Conservation (phyloP, 164 flowering plant genomes). For the Warburgia ugandensis region DNA sequence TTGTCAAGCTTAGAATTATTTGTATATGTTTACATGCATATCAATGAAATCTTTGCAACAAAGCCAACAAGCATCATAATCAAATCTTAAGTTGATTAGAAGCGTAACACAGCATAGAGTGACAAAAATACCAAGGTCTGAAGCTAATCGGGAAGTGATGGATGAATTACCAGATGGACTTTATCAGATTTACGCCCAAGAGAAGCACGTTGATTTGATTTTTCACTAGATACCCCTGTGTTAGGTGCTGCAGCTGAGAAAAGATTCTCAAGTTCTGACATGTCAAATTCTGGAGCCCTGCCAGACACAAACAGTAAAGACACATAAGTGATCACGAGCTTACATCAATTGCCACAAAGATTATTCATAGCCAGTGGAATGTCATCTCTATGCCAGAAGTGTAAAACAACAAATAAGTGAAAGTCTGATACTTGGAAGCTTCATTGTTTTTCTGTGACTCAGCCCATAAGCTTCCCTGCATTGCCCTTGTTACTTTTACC, state of each 20-base stretch:
- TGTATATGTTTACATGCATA: too few species aligned
- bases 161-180: constrained; percentile 72
- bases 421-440: constrained; percentile 47
- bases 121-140: too few species aligned
- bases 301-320: constrained; percentile 6
- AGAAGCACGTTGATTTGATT: constrained; percentile 42
- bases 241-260: constrained; percentile 75
- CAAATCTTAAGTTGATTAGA: too few species aligned
- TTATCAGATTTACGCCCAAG: constrained; percentile 57
- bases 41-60: too few species aligned
- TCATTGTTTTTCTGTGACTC: constrained; percentile 76
- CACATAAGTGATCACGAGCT: too few species aligned
- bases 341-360: too few species aligned
- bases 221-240: constrained; percentile 38
- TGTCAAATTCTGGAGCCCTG: constrained; percentile 95
- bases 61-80: too few species aligned
- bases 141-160: too few species aligned
- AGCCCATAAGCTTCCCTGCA: constrained; percentile 92
- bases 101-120: too few species aligned
- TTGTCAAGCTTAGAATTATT: too few species aligned
- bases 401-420: not conserved
- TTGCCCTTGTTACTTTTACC: constrained; percentile 82
- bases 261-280: constrained; percentile 84
- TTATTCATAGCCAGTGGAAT: too few species aligned
- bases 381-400: too few species aligned